Conservation (phyloP, 352 stramenopile species). For the Thalassiosira mediterranea region DNA sequence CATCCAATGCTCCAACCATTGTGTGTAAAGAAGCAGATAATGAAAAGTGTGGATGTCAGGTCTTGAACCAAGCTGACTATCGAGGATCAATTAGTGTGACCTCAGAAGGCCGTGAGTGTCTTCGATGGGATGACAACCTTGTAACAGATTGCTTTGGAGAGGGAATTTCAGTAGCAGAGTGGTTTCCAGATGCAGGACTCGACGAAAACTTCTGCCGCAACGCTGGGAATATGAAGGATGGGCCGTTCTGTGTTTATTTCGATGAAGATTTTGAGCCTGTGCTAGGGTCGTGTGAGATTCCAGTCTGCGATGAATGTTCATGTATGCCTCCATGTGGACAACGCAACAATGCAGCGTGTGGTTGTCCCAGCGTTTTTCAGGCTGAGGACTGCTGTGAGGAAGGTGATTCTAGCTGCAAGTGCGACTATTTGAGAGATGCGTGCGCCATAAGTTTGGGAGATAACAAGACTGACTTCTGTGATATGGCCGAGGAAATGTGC, state of each 20-base stretch:
- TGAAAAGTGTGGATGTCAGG: neutral
- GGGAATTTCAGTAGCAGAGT: neutral
- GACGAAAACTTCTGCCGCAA: neutral
- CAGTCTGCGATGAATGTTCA: slow-evolving; percentile 13
- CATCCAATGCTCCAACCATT: neutral
- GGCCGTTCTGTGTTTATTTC: neutral
- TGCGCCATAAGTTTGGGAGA: slow-evolving; percentile 16
- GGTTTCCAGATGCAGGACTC: neutral
- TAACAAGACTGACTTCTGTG: slow-evolving; percentile 8
- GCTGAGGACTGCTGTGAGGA: slow-evolving; percentile 12
- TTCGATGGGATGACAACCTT: neutral
- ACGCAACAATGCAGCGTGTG: neutral
- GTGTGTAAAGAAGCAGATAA: neutral
- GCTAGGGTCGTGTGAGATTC: slow-evolving; percentile 16
- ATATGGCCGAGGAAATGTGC: slow-evolving; percentile 7
- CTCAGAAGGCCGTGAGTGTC: neutral
- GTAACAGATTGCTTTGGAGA: neutral
- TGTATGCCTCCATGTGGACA: slow-evolving; percentile 17
- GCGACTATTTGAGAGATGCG: slow-evolving; percentile 20
- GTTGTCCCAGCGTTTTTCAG: slow-evolving; percentile 19
- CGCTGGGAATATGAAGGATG: too few species aligned
- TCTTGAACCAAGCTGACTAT: neutral
- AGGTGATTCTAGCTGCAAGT: slow-evolving; percentile 16
- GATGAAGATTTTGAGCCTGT: neutral
- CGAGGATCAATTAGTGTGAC: neutral